phyloP scores from a whole-genome alignment of 345 rosid genomes.

The Eucalyptus erythrocorys region DNA sequence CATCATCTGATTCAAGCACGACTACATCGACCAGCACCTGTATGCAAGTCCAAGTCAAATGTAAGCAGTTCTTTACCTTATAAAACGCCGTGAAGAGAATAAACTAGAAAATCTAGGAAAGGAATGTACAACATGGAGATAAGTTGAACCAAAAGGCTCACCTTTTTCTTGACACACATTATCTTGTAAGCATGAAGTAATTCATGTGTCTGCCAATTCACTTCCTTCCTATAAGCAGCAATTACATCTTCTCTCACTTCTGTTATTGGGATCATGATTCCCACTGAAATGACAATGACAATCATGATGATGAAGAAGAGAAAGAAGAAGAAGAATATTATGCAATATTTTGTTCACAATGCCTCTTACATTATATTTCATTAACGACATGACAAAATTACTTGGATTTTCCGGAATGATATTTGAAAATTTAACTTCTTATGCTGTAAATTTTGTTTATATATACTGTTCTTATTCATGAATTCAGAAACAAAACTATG shows the following conservation, averaged over 20 bases:
- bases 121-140: neutral
- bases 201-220: slow-evolving; percentile 44
- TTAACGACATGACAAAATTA: neutral
- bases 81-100: neutral
- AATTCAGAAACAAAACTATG: neutral
- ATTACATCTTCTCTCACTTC: slow-evolving; percentile 71
- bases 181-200: slow-evolving; percentile 54
- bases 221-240: slow-evolving; percentile 63
- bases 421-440: neutral
- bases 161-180: slow-evolving; percentile 58
- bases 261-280: slow-evolving; percentile 33
- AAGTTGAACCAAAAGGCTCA: neutral
- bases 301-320: neutral
- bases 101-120: neutral
- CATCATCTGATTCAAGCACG: slow-evolving; percentile 52
- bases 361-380: neutral
- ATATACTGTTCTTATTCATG: neutral
- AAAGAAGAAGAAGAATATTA: neutral
- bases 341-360: neutral
- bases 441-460: neutral
- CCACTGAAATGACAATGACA: neutral
- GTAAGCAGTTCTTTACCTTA: neutral
- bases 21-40: slow-evolving; percentile 53
- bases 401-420: neutral
- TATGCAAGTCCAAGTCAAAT: neutral